Base-by-base conservation (phyloP, 2,329 filamentous ascomycete genomes). In the Pseudopyricularia cyperi region DNA sequence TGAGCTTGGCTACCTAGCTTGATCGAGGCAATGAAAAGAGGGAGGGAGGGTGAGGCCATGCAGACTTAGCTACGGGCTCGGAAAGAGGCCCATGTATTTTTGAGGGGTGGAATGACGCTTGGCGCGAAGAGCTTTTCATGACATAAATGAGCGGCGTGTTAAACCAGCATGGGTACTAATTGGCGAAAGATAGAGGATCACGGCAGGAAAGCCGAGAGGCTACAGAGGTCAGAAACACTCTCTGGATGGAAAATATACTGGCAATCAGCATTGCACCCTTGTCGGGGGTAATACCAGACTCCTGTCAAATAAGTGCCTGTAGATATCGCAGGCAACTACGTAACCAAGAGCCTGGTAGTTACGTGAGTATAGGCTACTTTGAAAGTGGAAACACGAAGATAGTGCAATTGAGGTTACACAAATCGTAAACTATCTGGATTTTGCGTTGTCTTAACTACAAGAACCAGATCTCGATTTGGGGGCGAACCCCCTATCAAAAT, bases 1-100 rank as follows among this genome's bases (percentile, higher is more conserved):
- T 63, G 89, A 96, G 65, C 78, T 98, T 55, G 89, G 91, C 53
- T 97, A 97, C 68, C 82, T 97, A 58, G 91, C 91, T 61, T 96
- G 22, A 26, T 44, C 39, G 37, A 24, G 14, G 19, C 19, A 6
- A 24, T 9, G 39, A 79, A 78, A 54, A 8, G 14, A 26, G 33
- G 26, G 12, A 26, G 19, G 14, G n/a, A 4, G 30, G 17, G 4
- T 12, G 30, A 7, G 7, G 24, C 15, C 15, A 49, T 24, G 17
- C 3, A 48, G 14, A 19, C 47, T 24, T 14, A 17, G 19, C 14
- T n/a, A 39, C 4, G 22, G 22, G 34, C 14, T 48, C 7, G 30
- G 32, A 8, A 48, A 48, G 15, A 37, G 5, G 34, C 34, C 12
- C 15, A 5, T 22, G 11, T 6, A n/a, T 37, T 28, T 37, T 28